Evolutionary conservation across 2,329 filamentous ascomycete species (phyloP).

Genomic region (Trichoderma polysporum): DNA sequence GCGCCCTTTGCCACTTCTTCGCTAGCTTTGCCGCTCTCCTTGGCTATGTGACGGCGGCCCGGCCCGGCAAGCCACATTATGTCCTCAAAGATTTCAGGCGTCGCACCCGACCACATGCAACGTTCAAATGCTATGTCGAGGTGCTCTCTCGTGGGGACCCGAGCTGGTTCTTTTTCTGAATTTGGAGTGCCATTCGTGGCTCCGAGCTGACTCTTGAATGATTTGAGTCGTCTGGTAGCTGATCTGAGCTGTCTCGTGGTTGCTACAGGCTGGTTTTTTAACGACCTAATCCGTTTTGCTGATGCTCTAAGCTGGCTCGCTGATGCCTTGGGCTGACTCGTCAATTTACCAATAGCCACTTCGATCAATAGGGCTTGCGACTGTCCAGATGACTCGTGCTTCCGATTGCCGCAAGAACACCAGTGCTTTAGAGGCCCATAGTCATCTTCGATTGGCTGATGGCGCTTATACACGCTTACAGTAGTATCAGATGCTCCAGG

Average conservation of each 20-base stretch:
- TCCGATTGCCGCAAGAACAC: conserved; percentile 19
- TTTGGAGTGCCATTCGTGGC: neutral
- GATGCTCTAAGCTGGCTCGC: neutral
- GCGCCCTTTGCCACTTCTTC: neutral
- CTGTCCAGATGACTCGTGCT: conserved; percentile 10
- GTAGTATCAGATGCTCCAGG: neutral
- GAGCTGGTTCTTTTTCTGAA: neutral
- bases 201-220: neutral
- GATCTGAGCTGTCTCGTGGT: neutral
- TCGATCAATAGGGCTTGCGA: conserved; percentile 4
- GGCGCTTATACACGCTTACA: conserved; percentile 5
- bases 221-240: neutral
- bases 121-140: neutral
- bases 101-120: neutral
- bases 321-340: neutral
- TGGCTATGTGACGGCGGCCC: conserved; percentile 7
- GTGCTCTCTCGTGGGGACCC: neutral
- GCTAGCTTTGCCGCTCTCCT: conserved; percentile 1
- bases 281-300: neutral
- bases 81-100: conserved; percentile 8
- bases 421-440: conserved; percentile 1
- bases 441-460: conserved; percentile 10
- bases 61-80: conserved; percentile 9
- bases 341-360: neutral
- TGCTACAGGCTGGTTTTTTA: neutral